phyloP scores from a whole-genome alignment of 352 stramenopile genomes.

The Globisporangium uncinulatum region DNA sequence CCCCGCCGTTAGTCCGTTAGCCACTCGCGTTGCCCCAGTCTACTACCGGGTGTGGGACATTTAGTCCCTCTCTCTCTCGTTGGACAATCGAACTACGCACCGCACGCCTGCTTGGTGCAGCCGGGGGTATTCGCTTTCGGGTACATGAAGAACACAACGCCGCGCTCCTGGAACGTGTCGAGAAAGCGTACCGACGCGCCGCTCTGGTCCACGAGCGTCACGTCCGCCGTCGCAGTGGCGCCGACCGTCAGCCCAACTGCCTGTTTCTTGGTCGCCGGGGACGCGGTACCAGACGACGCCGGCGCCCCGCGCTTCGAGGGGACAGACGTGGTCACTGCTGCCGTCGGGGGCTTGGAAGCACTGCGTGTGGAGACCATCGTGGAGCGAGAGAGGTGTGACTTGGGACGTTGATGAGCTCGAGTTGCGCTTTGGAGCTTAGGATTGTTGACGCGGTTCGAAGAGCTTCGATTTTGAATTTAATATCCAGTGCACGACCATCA shows the following conservation, averaged over 20 bases:
- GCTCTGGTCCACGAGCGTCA: conserved; percentile 74
- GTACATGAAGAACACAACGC: conserved; percentile 89
- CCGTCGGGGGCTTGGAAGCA: conserved; percentile 16
- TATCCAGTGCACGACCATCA: too few relatives aligned
- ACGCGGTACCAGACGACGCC: conserved; percentile 17
- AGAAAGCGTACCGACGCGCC: conserved; percentile 43
- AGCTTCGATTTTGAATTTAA: too few relatives aligned
- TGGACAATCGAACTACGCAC: conserved; percentile 20
- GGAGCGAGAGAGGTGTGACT: background rate
- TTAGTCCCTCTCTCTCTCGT: background rate
- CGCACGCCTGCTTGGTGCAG: conserved; percentile 86
- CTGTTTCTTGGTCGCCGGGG: conserved; percentile 41
- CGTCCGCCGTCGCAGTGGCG: conserved; percentile 45
- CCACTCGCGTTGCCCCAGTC: too few relatives aligned
- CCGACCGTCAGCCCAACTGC: conserved; percentile 30
- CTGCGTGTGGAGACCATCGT: conserved; percentile 58
- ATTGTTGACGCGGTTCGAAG: background rate
- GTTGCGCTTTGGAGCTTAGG: background rate
- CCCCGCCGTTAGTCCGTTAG: too few relatives aligned
- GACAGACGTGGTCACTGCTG: background rate
- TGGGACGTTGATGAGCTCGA: background rate
- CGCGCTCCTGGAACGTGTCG: conserved; percentile 71
- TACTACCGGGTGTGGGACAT: too few relatives aligned
- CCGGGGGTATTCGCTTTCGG: conserved; percentile 80
- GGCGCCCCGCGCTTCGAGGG: conserved; percentile 41